Conservation (phyloP, 768 basidiomycete genomes). For the Sutorius australiensis region DNA sequence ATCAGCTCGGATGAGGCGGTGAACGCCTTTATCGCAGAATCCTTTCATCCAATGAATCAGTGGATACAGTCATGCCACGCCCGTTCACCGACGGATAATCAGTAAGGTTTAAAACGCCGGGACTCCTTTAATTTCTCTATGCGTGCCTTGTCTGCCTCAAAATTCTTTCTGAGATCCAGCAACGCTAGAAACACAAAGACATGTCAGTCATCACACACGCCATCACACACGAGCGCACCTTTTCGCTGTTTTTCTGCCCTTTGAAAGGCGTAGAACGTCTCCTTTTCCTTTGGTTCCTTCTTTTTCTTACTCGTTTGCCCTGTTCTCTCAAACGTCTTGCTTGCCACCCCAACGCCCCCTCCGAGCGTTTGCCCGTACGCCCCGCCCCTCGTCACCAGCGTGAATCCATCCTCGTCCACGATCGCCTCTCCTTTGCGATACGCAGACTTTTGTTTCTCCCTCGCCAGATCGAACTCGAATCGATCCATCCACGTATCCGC, state of each 20-base stretch:
- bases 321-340: slow-evolving; percentile 49
- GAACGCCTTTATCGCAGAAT: neutral
- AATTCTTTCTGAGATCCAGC: slow-evolving; percentile 64
- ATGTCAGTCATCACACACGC: neutral
- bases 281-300: slow-evolving; percentile 65
- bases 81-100: slow-evolving; percentile 14
- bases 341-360: slow-evolving; percentile 66
- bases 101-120: slow-evolving; percentile 87
- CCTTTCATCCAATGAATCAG: neutral
- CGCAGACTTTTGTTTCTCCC: slow-evolving; percentile 56
- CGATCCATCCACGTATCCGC: slow-evolving; percentile 74
- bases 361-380: slow-evolving; percentile 86
- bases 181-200: slow-evolving; percentile 37
- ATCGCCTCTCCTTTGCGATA: slow-evolving; percentile 83
- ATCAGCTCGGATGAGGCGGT: neutral
- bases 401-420: slow-evolving; percentile 94
- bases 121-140: slow-evolving; percentile 53
- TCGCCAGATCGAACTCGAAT: slow-evolving; percentile 62
- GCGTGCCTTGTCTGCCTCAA: slow-evolving; percentile 80
- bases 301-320: slow-evolving; percentile 40
- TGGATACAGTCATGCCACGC: neutral
- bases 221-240: slow-evolving; percentile 42
- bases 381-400: slow-evolving; percentile 88
- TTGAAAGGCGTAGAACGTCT: slow-evolving; percentile 87
- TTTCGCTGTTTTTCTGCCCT: slow-evolving; percentile 84